Evolutionary conservation across 805 yeast species (phyloP), one percentile per base, ranked within the genome.

Genomic region (Candida fluviatilis): DNA sequence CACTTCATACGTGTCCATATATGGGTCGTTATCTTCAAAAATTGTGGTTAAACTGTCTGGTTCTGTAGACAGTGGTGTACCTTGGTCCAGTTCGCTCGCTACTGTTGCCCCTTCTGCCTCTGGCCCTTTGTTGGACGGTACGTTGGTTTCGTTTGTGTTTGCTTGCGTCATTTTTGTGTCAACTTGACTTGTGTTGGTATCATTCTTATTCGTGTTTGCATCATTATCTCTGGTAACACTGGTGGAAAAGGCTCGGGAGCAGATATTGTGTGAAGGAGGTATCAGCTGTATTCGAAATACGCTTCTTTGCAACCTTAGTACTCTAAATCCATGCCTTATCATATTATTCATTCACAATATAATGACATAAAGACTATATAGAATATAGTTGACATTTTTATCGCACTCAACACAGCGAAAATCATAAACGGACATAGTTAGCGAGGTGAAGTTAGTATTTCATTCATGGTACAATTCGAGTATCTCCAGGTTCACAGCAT

Each of bases 41-140:
- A 90, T 82, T 34, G 87, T 85, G 35, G 88, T 69, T 34, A 74
- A 60, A 21, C 47, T 51, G 4, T 47, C 50, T 13, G 18, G 19
- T n/a, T 23, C 24, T 37, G 18, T 12, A 4, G 33, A 12, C 23
- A 30, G 17, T 7, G 31, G 27, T n/a, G 24, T 4, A 18, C 10
- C 24, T 21, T 21, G 8, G 6, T 21, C 24, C 10, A 10, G 24
- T 21, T 6, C 10, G 24, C 8, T 21, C 6, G 6, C 24, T 21
- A 10, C 24, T 21, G 26, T 16, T 3, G 30, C 11, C n/a, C 21
- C 25, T 14, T 23, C 28, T 38, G 37, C 15, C 7, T 14, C 7
- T 14, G 34, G 16, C 31, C n/a, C n/a, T n/a, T 21, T 10, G 10
- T 10, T 21, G 6, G 24, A 21, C 24, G 6, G 24, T 10, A 21